These are phyloP conservation scores for Trametes cingulata DNA, from an alignment of 768 basidiomycete species.

Conservation along the genomic window DNA sequence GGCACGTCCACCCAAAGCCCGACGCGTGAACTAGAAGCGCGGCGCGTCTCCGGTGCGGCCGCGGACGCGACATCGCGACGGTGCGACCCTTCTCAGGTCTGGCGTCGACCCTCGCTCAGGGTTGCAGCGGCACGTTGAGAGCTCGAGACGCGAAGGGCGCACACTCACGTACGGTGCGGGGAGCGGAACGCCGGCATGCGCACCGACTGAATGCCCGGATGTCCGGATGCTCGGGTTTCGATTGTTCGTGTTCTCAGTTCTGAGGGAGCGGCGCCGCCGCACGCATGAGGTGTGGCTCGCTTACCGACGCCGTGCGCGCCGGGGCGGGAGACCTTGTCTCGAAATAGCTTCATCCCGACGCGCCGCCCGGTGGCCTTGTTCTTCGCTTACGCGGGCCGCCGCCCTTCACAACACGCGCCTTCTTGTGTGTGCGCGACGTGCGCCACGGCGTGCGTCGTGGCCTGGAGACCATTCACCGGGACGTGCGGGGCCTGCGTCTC, in stretches of 20 bases:
- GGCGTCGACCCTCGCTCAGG: no score
- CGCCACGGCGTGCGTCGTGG: background rate
- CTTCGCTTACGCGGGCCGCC: background rate
- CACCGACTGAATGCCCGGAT: no score
- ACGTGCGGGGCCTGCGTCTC: background rate
- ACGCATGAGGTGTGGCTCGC: no score
- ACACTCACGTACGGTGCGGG: background rate
- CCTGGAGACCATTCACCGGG: background rate
- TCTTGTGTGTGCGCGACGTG: background rate
- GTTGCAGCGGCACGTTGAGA: background rate
- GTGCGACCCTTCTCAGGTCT: no score
- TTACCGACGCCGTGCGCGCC: background rate
- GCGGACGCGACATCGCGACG: background rate
- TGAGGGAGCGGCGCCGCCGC: no score
- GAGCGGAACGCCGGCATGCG: no score
- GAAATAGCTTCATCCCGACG: background rate
- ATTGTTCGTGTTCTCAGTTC: no score
- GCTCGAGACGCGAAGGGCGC: background rate
- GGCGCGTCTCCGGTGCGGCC: background rate
- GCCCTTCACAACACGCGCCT: background rate
- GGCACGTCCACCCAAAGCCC: background rate
- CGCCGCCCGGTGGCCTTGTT: background rate
- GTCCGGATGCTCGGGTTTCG: no score
- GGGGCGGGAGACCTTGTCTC: background rate
- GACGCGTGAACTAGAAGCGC: background rate